Base-by-base conservation (phyloP, 2,329 filamentous ascomycete genomes). In the Xylogone sp. region DNA sequence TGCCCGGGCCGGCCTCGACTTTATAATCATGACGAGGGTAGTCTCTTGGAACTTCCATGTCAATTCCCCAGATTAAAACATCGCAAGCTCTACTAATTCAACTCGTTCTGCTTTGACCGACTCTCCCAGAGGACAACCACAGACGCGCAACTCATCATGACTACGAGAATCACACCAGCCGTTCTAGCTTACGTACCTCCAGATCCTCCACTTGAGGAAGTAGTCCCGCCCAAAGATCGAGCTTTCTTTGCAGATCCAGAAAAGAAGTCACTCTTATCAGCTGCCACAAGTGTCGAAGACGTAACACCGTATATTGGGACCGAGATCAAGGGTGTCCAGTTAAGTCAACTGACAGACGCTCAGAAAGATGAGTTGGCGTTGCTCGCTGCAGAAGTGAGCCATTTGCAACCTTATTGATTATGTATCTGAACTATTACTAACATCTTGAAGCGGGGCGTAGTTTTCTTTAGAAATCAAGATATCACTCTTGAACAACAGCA, bases 401-500 rank as follows among this genome's bases (percentile, higher is more conserved):
- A 13, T 39, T 16, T 16, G 8, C 10, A 13, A 31, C 7, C 27
- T 31, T 31, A 7, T 13, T 7, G 27, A 6, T 39, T 39, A 16
- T 5, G n/a, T 18, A 39, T 7, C 34, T 39, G 13, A 16, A 18
- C 13, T 7, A 18, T 18, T 16, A 9, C n/a, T 39, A 16, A 39
- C 34, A 75, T 82, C 46, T 74, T 78, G 3, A 73, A 71, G 21
- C 69, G 79, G 43, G 79, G 79, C 3, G 79, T 83, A 0, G 78
- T 83, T 1, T 80, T 82, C 64, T 81, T 82, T 69, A 71, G 79
- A 13, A 67, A 74, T 45, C 79, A 83, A 61, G 70, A 75, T 50
- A 75, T 82, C 21, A 71, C 72, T 54, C 74, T 82, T 45, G 71
- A 80, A n/a, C 69, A 71, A 19, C 78, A 82, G 59, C 67, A 77